Evolutionary conservation across 2,329 filamentous ascomycete genomes (phyloP), one percentile per base, ranked within the genome.

Genomic region (Phyllosticta citrichinensis): DNA sequence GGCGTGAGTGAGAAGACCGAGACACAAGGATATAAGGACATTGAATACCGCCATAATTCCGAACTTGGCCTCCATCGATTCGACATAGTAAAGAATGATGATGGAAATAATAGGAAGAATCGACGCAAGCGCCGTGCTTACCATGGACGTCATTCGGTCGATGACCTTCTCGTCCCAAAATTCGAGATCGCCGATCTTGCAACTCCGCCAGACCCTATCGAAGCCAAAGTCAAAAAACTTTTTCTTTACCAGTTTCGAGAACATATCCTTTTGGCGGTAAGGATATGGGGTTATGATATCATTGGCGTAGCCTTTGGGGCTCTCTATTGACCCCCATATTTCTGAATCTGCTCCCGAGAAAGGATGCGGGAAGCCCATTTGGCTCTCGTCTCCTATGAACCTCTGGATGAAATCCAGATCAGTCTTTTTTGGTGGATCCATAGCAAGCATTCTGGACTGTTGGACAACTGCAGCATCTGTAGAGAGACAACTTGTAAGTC

Each of bases 381-480:
- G 62, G 3, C 60, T 52, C n/a, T 52, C 10, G 10, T 35, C 61
- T 2, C 54, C 53, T 14, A 66, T 53, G 52, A 57, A 63, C 3
- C 62, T 40, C 20, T 66, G 65, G 9, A 66, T 58, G 35, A 64
- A 55, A 5, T 47, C 27, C 12, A 66, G 24, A 20, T 66, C 65
- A 2, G 20, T 62, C 1, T 52, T 51, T 9, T 52, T 58, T 3
- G 65, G 63, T 9, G 58, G 54, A 2, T 52, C 19, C 50, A 62
- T 57, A 1, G 58, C 35, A 11, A 61, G 59, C 6, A 65, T 61
- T 3, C 47, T 52, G n/a, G 61, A 27, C 20, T 65, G 59, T 40
- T 63, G 63, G 4, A 65, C 47, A 9, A 65, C 35, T 3, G 59
- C 62, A 2, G 57, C n/a, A 27, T 62, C 60, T 65, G 6, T 9